Conservation (phyloP, 2,329 filamentous ascomycete species). For the Fusarium sp. region DNA sequence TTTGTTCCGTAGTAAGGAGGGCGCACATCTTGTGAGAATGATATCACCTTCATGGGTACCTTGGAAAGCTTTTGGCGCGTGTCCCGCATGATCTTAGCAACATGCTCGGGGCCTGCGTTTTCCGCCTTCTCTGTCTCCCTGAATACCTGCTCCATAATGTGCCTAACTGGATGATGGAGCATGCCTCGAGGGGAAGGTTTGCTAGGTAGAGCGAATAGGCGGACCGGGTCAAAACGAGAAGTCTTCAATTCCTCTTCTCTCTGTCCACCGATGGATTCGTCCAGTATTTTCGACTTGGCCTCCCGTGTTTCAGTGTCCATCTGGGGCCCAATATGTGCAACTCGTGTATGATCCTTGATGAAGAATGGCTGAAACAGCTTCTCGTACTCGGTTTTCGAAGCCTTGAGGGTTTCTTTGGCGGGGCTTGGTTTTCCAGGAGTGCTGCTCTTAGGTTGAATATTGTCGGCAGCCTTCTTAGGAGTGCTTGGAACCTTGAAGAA, state of each 20-base stretch:
- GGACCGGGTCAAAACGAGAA: slow-evolving; percentile 57
- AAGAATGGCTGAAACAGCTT: slow-evolving; percentile 85
- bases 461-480: slow-evolving; percentile 56
- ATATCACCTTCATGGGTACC: slow-evolving; percentile 72
- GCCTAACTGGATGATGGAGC: slow-evolving; percentile 65
- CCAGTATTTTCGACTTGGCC: slow-evolving; percentile 63
- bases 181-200: slow-evolving; percentile 59
- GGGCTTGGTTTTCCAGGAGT: slow-evolving; percentile 48
- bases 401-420: slow-evolving; percentile 25
- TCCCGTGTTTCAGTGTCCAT: slow-evolving; percentile 68
- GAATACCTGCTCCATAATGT: slow-evolving; percentile 69
- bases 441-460: slow-evolving; percentile 44
- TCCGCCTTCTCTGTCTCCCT: slow-evolving; percentile 58
- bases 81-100: slow-evolving; percentile 49
- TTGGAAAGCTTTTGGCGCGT: slow-evolving; percentile 58
- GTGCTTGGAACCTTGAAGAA: slow-evolving; percentile 59
- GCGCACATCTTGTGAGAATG: slow-evolving; percentile 73
- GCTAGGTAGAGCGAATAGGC: slow-evolving; percentile 60
- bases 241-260: slow-evolving; percentile 56
- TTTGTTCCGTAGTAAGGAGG: slow-evolving; percentile 80
- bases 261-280: slow-evolving; percentile 62
- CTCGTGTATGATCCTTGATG: slow-evolving; percentile 75
- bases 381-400: slow-evolving; percentile 67
- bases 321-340: slow-evolving; percentile 71
- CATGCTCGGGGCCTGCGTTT: slow-evolving; percentile 51